Evolutionary conservation across 192 early-diverging fungal species (phyloP), one percentile per base, ranked within the genome.

Genomic region (Linnemannia zychae): DNA sequence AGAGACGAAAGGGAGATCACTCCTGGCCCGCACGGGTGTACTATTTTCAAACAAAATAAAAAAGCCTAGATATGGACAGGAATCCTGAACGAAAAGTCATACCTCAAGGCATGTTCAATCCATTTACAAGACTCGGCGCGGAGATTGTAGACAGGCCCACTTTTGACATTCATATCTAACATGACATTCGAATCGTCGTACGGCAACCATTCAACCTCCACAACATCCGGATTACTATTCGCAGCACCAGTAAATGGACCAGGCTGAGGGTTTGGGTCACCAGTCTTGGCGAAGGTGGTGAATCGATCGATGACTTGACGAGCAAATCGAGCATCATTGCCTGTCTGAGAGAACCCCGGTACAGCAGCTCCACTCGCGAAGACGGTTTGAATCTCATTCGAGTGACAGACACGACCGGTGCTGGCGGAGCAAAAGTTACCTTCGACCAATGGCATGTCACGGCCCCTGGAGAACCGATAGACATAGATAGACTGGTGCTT

Each of bases 291-390:
- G 75, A 89, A 89, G 0, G 78, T 66, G 7, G 87, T 80, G 37
- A 89, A 83, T 0, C 86, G 77, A 48, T 70, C 48, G 17, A 84
- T 75, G 28, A 82, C 73, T 31, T 87, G 88, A 3, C 83, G 73
- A 4, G 86, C 77, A 18, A 89, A 81, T 7, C 83, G 86, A 44
- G 87, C 88, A 50, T 87, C 77, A 33, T 89, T 82, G 11, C 80
- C 75, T 2, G 48, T 80, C 52, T 74, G 78, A 18, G 49, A 13
- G 67, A 79, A 68, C 11, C 76, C 66, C 17, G 72, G 69, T 20
- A 83, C 74, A 22, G 76, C 36, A 49, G 38, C 80, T 28, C 76
- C 73, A 47, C 71, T 75, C 7, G 66, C 80, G 75, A 87, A 87
- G 9, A 78, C 76, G 20, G 74, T 57, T 16, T 77, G 76, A 31